Base-by-base conservation (phyloP, 108 stramenopile genomes). In the Cyclostephanos invisitatus region DNA sequence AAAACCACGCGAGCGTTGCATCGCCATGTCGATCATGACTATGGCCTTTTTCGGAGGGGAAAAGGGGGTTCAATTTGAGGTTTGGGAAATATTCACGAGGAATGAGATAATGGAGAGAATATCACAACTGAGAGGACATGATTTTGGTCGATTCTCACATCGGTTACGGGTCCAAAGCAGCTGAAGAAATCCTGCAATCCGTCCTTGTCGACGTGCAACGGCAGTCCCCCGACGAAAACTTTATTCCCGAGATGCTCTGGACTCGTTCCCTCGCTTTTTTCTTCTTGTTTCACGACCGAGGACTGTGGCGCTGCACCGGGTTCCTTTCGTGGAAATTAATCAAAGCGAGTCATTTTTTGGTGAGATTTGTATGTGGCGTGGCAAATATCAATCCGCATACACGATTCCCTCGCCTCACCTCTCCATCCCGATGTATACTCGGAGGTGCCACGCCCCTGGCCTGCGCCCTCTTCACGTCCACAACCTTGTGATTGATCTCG, bases 381-480 rank as follows among this genome's bases (percentile, higher is more conserved):
- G 17, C 44, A 46, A 46, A 46, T 46, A 11, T n/a, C n/a, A 46
- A 46, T 46, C 0, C 25, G 53, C 0, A 54, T 2, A 54, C 12
- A 12, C 1, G 9, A 54, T 20, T 14, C 20, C 6, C 22, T 24
- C 20, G 40, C 68, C 68, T 22, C 5, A 72, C 73, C 51, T 59
- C 77, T n/a, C 73, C 77, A 63, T 46, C 78, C 5, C 75, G 61
- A 73, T 95, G 93, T 60, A 95, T 95, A 59, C 87, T 87, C 0
- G 91, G 91, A 35, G 93, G 93, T 14, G 93, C 93, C 0, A 87
- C 55, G 6, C 93, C 93, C 59, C 93, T 78, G 5, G 91, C 93
- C 80, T 95, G 93, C 0, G 93, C 93, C 37, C 93, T 87, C 73
- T 95, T 95, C 22, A 95, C 90, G 78, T 95, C 93, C 64, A 94